Conservation (phyloP, 257 asterid species). For the Solanum medicagineum region DNA sequence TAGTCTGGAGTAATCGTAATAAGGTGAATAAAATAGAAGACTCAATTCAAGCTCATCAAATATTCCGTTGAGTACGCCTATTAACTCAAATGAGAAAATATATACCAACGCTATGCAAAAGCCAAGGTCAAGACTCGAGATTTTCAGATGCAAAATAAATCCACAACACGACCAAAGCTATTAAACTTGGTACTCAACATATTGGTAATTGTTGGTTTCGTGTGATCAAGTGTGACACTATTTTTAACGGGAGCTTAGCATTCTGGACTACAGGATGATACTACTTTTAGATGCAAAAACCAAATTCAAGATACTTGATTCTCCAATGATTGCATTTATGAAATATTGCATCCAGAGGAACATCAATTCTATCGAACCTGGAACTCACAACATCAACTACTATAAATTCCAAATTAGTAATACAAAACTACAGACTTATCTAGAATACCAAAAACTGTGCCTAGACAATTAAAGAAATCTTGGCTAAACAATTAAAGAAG, state of each 20-base stretch:
- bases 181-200: background rate
- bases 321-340: conserved; percentile 12
- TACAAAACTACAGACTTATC: background rate
- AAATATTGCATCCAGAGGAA: conserved; percentile 43
- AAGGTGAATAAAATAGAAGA: background rate
- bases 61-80: background rate
- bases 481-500: background rate
- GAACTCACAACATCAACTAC: conserved; percentile 51
- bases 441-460: background rate
- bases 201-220: too few relatives aligned
- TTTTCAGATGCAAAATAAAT: too few relatives aligned
- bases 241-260: background rate
- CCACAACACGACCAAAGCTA: background rate
- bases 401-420: background rate
- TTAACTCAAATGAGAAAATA: background rate
- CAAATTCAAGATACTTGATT: background rate
- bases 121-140: background rate
- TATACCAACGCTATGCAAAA: background rate
- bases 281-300: background rate
- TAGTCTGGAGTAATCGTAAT: too few relatives aligned
- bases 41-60: background rate
- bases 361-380: conserved; percentile 44
- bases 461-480: background rate
- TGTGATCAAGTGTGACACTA: background rate
- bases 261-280: background rate